Evolutionary conservation across 805 yeast genomes (phyloP).

Genomic region (Wickerhamomyces strasburgensis): DNA sequence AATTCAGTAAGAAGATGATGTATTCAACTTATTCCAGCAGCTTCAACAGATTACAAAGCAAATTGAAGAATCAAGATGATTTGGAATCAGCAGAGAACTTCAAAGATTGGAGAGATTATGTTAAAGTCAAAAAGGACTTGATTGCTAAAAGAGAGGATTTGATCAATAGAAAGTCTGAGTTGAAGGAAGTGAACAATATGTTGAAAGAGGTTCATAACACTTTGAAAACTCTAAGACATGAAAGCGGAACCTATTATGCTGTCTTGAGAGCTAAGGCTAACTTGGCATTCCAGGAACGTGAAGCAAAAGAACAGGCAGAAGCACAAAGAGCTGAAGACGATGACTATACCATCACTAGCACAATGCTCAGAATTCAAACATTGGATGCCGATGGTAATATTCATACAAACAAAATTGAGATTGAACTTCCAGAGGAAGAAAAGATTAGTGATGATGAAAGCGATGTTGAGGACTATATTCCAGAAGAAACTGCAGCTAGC

Average conservation of each 20-base stretch:
- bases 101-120: slow-evolving; percentile 58
- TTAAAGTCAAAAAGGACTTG: slow-evolving; percentile 49
- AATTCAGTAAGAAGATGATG: slow-evolving; percentile 58
- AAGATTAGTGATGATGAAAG: slow-evolving; percentile 10
- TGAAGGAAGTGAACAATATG: slow-evolving; percentile 27
- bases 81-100: slow-evolving; percentile 34
- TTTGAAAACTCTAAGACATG: slow-evolving; percentile 46
- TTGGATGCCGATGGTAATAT: slow-evolving; percentile 14
- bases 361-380: slow-evolving; percentile 14
- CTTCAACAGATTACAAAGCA: slow-evolving; percentile 18
- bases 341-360: slow-evolving; percentile 13
- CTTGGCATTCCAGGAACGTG: slow-evolving; percentile 51
- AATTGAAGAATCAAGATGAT: slow-evolving; percentile 28
- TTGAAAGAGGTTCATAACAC: slow-evolving; percentile 34
- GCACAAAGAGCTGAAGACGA: slow-evolving; percentile 14
- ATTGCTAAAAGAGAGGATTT: slow-evolving; percentile 52
- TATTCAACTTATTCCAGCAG: slow-evolving; percentile 24
- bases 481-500: slow-evolving; percentile 1
- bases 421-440: slow-evolving; percentile 12
- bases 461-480: slow-evolving; percentile 9
- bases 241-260: slow-evolving; percentile 56
- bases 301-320: slow-evolving; percentile 32
- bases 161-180: slow-evolving; percentile 30
- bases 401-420: slow-evolving; percentile 13
- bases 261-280: slow-evolving; percentile 55